A percentile compares a stretch with the other conserved stretches of the same genome.
Evolutionary conservation across 1,139 yeast genomes (phyloP).

Genomic region (Suhomyces coccinellae): DNA sequence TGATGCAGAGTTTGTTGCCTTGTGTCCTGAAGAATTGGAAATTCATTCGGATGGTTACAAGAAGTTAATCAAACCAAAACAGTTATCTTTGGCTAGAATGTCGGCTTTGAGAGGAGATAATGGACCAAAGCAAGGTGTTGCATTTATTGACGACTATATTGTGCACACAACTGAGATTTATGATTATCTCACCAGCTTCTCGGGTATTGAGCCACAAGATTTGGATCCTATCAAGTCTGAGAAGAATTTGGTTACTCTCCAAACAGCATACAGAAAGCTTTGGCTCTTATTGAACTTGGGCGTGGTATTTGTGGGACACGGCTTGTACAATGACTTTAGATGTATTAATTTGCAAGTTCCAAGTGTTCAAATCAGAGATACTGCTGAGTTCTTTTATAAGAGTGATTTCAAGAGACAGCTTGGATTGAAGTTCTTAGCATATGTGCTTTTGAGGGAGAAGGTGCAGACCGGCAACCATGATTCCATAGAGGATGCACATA

Average conservation of each 20-base stretch:
- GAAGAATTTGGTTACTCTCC: slow-evolving; percentile 74
- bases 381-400: slow-evolving; percentile 75
- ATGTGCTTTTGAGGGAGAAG: slow-evolving; percentile 66
- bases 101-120: slow-evolving; percentile 80
- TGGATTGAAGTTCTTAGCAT: slow-evolving; percentile 87
- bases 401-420: slow-evolving; percentile 71
- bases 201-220: slow-evolving; percentile 94
- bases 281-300: slow-evolving; percentile 90
- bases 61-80: slow-evolving; percentile 70
- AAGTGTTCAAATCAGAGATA: slow-evolving; percentile 79
- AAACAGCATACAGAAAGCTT: slow-evolving; percentile 81
- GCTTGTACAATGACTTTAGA: slow-evolving; percentile 85
- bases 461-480: slow-evolving; percentile 96
- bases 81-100: slow-evolving; percentile 80
- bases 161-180: slow-evolving; percentile 69
- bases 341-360: slow-evolving; percentile 93
- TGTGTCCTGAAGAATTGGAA: slow-evolving; percentile 79
- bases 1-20: slow-evolving; percentile 93
- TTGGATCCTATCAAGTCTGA: slow-evolving; percentile 68
- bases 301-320: slow-evolving; percentile 94
- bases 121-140: slow-evolving; percentile 64
- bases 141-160: slow-evolving; percentile 93
- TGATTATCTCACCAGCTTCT: slow-evolving; percentile 84
- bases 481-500: slow-evolving; percentile 91
- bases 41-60: slow-evolving; percentile 67